A percentile compares a stretch with the other conserved stretches of the same genome.
phyloP scores from a whole-genome alignment of 495 filamentous ascomycete species.

The Xanthoparmelia taractica region DNA sequence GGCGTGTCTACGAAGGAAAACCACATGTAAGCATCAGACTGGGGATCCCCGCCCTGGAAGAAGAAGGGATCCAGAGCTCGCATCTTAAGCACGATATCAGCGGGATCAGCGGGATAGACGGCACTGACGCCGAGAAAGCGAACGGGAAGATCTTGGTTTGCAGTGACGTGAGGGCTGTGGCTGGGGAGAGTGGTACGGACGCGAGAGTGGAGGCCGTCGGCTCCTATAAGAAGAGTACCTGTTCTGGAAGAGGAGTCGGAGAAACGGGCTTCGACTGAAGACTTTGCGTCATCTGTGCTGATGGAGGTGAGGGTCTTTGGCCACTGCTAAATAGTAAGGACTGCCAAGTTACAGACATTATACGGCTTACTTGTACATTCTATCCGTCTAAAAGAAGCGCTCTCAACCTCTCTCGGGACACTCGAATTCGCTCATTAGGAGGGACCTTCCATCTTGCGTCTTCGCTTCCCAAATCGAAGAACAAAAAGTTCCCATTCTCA shows the following conservation, averaged over 20 bases:
- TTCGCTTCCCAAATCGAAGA: conserved; percentile 46
- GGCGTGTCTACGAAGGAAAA: conserved; percentile 49
- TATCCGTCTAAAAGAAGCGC: conserved; percentile 42
- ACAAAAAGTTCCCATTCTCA: conserved; percentile 47
- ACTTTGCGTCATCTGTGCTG: background rate
- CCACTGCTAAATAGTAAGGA: conserved; percentile 8
- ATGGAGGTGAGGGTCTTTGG: conserved; percentile 7
- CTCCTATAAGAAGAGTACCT: conserved; percentile 48
- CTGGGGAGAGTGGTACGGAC: conserved; percentile 34
- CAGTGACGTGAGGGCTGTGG: conserved; percentile 26
- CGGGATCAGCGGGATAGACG: conserved; percentile 35
- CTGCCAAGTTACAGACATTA: background rate
- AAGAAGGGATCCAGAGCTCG: conserved; percentile 51
- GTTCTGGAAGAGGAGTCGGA: conserved; percentile 41
- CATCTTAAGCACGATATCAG: conserved; percentile 37
- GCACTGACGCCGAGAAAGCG: conserved; percentile 42
- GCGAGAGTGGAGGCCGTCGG: conserved; percentile 47
- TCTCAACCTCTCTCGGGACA: conserved; percentile 43
- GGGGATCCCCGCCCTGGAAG: conserved; percentile 52
- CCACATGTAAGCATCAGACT: conserved; percentile 49
- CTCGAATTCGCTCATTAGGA: conserved; percentile 41
- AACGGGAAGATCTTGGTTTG: conserved; percentile 39
- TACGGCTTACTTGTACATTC: conserved; percentile 34
- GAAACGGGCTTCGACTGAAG: conserved; percentile 41
- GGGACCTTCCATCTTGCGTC: conserved; percentile 41